phyloP scores from a whole-genome alignment of 2,329 filamentous ascomycete genomes.

The Cercospora sp. region DNA sequence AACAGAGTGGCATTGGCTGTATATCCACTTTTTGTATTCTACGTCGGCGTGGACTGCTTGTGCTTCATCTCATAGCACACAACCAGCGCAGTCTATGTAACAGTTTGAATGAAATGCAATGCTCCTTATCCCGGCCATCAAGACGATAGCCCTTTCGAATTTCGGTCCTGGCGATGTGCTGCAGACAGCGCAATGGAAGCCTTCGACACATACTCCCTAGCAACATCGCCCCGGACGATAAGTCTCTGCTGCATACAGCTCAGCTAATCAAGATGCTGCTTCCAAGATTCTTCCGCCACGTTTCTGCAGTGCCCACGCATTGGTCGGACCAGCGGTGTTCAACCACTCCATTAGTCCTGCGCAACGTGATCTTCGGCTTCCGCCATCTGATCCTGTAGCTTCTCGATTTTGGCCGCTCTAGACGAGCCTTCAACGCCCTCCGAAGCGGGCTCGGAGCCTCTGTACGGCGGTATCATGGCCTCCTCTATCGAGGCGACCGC shows the following conservation, averaged over 20 bases:
- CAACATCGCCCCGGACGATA: neutral
- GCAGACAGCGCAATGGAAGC: neutral
- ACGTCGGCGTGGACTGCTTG: slow-evolving; percentile 85
- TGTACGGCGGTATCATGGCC: neutral
- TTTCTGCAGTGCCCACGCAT: neutral
- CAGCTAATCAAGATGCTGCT: neutral
- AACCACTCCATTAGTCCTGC: too few species aligned
- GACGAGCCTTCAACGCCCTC: neutral
- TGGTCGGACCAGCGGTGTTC: neutral
- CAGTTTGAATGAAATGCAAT: slow-evolving; percentile 2
- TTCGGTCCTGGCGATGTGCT: neutral
- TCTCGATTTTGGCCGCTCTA: neutral
- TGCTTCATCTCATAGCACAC: slow-evolving; percentile 74
- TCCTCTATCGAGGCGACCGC: too few species aligned
- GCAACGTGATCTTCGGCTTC: neutral
- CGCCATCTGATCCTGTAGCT: neutral
- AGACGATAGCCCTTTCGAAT: neutral
- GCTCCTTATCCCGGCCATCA: neutral
- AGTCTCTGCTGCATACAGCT: neutral
- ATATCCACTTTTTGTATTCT: slow-evolving; percentile 93
- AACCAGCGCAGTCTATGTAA: neutral
- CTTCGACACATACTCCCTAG: too few species aligned
- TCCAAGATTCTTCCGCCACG: neutral
- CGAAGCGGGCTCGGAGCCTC: neutral
- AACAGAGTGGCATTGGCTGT: slow-evolving; percentile 92